phyloP scores from a whole-genome alignment of 2,329 filamentous ascomycete species.

The Trichoderma atroviride region DNA sequence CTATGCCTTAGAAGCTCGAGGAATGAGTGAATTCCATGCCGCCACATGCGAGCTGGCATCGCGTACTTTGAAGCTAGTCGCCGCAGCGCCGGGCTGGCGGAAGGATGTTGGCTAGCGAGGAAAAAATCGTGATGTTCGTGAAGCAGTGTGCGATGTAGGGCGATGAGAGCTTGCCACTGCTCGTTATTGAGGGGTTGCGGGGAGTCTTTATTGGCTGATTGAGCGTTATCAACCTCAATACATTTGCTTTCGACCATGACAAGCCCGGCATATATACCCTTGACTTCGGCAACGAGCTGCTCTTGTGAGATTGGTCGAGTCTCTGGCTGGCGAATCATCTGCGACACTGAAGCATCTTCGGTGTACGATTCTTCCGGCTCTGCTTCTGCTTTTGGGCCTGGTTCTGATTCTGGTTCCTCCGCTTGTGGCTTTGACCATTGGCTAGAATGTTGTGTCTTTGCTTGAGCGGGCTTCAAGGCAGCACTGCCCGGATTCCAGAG shows the following conservation, averaged over 20 bases:
- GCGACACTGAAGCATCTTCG: conserved; percentile 11
- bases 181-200: conserved; percentile 58
- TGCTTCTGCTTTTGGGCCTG: neutral
- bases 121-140: conserved; percentile 88
- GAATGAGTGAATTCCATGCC: conserved; percentile 85
- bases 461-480: conserved; percentile 22
- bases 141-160: conserved; percentile 76
- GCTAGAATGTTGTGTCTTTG: neutral
- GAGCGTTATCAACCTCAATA: conserved; percentile 75
- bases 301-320: conserved; percentile 74
- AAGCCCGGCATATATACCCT: conserved; percentile 79
- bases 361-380: neutral
- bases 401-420: neutral
- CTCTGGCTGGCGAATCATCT: conserved; percentile 51
- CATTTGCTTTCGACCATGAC: conserved; percentile 88
- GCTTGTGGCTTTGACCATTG: neutral
- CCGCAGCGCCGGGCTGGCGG: conserved; percentile 67
- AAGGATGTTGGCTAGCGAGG: conserved; percentile 82
- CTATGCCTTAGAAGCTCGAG: conserved; percentile 75
- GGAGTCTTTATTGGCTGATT: conserved; percentile 50
- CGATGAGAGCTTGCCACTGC: conserved; percentile 84
- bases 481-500: conserved; percentile 38
- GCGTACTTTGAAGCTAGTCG: conserved; percentile 77
- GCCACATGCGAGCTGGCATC: conserved; percentile 95
- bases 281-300: conserved; percentile 79